These are phyloP conservation scores for Haematococcus sp. DNA, from an alignment of 139 green algal genomes.

Conservation along the genomic window DNA sequence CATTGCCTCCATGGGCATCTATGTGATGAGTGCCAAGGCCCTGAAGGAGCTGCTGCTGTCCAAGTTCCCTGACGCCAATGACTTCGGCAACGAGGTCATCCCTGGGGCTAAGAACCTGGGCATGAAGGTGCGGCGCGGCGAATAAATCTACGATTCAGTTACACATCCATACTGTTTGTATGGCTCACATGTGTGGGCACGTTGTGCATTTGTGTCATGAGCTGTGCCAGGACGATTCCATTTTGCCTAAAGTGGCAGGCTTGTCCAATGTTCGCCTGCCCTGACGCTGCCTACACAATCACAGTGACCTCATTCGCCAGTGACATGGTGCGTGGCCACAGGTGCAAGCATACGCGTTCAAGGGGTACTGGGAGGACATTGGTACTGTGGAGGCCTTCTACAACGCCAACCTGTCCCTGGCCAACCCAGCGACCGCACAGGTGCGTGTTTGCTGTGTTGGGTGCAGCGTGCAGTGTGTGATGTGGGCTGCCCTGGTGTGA, in stretches of 20 bases:
- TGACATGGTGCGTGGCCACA: slow-evolving; percentile 1
- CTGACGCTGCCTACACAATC: too few relatives aligned
- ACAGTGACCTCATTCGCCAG: too few relatives aligned
- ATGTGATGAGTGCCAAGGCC: slow-evolving; percentile 79
- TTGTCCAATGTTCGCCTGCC: too few relatives aligned
- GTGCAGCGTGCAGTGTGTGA: neutral
- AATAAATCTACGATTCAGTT: too few relatives aligned
- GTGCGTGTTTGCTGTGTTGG: slow-evolving; percentile 73
- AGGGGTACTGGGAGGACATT: slow-evolving; percentile 95
- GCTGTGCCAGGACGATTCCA: too few relatives aligned
- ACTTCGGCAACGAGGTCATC: slow-evolving; percentile 89
- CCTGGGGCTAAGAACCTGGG: slow-evolving; percentile 69
- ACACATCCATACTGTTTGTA: too few relatives aligned
- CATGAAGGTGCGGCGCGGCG: slow-evolving; percentile 52
- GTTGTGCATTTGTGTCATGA: too few relatives aligned
- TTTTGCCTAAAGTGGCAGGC: too few relatives aligned
- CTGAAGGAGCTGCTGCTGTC: slow-evolving; percentile 67
- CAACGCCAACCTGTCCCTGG: slow-evolving; percentile 92
- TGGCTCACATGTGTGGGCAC: too few relatives aligned
- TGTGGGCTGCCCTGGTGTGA: too few relatives aligned
- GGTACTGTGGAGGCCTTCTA: slow-evolving; percentile 97
- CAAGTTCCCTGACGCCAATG: slow-evolving; percentile 75
- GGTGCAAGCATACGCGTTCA: slow-evolving; percentile 76
- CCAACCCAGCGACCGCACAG: slow-evolving; percentile 70
- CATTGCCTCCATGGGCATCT: slow-evolving; percentile 99